Evolutionary conservation across 108 stramenopile genomes (phyloP), one percentile per base, ranked within the genome.

Genomic region (Conticribra weissflogii): DNA sequence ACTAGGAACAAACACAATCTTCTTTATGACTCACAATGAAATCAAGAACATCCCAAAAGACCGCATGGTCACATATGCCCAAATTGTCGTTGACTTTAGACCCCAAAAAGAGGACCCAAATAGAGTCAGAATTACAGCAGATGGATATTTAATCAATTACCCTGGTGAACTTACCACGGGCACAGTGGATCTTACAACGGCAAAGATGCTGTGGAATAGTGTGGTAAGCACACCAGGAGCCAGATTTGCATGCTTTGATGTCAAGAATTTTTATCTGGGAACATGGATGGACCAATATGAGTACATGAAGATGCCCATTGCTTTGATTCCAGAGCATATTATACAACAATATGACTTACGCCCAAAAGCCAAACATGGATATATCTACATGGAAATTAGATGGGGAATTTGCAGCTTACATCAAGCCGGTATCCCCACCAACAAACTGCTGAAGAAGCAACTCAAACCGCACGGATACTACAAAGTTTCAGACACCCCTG

Each of bases 131-230:
- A 50, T 67, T 21, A 84, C 79, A 0, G 70, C 66, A 14, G 79
- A 75, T 1, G 75, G 83, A 41, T 34, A 58, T 12, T 33, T 58
- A 1, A 33, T 58, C 3, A 8, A 58, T 12, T 58, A 58, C 57
- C 57, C 58, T 22, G 41, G 53, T 28, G 54, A 66, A 28, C 46
- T 36, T 18, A 53, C 54, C 49, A 74, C 84, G 15, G 41, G 47
- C 30, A 68, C 76, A 3, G 77, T 76, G 0, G 79, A 67, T 22
- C 3, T 85, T 0, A 33, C 59, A 5, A 73, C 79, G 19, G 52
- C 63, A 0, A 85, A 85, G 54, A 17, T 74, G 1, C 51, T 78
- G 0, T 18, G 81, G 66, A 85, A 85, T 62, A 81, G 76, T 52
- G 21, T 33, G 32, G 17, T 58, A 4, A 58, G 57, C 31, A 58